Percentiles rank a stretch among this genome's conserved stretches.
Conservation (phyloP, 306 rosid genomes). For the Cucumis hystrix region DNA sequence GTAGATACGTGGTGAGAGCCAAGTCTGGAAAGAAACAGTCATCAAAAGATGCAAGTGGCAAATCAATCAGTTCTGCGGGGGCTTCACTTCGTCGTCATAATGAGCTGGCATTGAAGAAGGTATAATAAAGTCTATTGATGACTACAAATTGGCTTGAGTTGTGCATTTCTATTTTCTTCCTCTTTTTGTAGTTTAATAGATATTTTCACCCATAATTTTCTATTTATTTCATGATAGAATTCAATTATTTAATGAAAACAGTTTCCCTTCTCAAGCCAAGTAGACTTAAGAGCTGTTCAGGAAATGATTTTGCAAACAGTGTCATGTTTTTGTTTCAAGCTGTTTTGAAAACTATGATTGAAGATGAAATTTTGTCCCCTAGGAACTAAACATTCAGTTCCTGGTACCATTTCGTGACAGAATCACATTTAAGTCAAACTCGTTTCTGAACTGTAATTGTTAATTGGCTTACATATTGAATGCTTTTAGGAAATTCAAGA, state of each 20-base stretch:
- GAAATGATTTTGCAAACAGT: background rate
- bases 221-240: background rate
- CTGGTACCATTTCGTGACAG: background rate
- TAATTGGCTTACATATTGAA: slow-evolving; percentile 12
- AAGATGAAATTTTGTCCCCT: background rate
- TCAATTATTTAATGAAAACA: background rate
- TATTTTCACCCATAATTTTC: background rate
- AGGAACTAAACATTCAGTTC: background rate
- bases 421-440: background rate
- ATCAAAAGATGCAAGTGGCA: slow-evolving; percentile 82
- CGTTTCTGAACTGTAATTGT: background rate
- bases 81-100: slow-evolving; percentile 85
- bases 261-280: background rate
- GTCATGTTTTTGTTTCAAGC: background rate
- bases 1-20: slow-evolving; percentile 90
- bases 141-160: background rate
- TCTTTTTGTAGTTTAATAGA: background rate
- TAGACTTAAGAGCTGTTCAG: background rate
- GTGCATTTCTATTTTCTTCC: background rate
- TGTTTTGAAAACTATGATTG: background rate
- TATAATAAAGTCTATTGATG: background rate
- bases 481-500: slow-evolving; percentile 81
- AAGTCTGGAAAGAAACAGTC: slow-evolving; percentile 92
- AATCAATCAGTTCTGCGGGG: slow-evolving; percentile 77
- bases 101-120: slow-evolving; percentile 83